Base-by-base conservation (phyloP, 2,329 filamentous ascomycete species). In the Emydomyces testavorans region DNA sequence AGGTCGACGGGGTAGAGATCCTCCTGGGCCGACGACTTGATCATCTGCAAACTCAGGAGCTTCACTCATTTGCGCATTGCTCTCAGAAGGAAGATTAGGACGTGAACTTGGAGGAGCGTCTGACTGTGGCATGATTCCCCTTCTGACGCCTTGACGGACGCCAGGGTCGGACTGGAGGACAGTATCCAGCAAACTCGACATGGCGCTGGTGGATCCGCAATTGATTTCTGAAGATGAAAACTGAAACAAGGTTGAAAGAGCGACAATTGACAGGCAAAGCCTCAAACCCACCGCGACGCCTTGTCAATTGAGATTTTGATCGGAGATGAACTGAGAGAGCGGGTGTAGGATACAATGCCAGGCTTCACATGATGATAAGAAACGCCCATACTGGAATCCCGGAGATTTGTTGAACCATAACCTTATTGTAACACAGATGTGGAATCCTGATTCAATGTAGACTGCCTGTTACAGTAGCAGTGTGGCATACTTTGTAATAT, bases 41-140 rank as follows among this genome's bases (percentile, higher is more conserved):
- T 82, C 79, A 56, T 82, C 79, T 24, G 76, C 70, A 48, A 78
- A 77, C 11, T 69, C 73, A 54, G 78, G 74, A 45, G 71, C 67
- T 58, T 82, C 79, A 59, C 79, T 72, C 62, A 70, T 68, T 2
- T 68, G 64, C 28, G 66, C 69, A 66, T 71, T 71, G 61, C 68
- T 71, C 53, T 72, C 69, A 4, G 71, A 73, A 3, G 64, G 61
- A 1, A 71, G 72, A 48, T 74, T 68, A 20, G 75, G 76, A 49
- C 76, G 68, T 31, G 76, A 77, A 46, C 78, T 80, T 42, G 69
- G 66, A 13, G 68, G 71, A 31, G 48, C 23, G 41, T 52, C 50
- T 16, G 39, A 46, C 24, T 50, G 46, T 10, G 50, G 38, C 18
- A 44, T 13, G 16, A 35, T 38, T 31, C 38, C 29, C 40, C 49